These are phyloP conservation scores for Sporisorium scitamineum DNA, from an alignment of 1,284 basidiomycete species.

Conservation along the genomic window DNA sequence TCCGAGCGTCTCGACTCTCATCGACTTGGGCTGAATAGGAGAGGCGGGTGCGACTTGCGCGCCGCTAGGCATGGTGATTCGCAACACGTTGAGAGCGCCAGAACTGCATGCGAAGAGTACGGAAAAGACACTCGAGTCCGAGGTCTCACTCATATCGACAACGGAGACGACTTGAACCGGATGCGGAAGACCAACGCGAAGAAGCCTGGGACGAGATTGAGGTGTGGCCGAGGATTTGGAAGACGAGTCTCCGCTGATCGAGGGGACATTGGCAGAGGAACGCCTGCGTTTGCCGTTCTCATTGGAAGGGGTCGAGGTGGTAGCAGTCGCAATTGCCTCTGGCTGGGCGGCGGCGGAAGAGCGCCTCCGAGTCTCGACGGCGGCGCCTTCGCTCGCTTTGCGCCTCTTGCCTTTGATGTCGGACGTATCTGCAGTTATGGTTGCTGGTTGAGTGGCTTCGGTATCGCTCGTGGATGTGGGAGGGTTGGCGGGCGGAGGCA, in stretches of 20 bases:
- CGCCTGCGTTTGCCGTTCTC: conserved; percentile 57
- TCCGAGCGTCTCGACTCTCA: conserved; percentile 46
- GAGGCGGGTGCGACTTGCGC: not conserved
- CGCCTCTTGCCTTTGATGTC: conserved; percentile 51
- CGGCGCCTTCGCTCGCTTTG: conserved; percentile 47
- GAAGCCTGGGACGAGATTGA: conserved; percentile 26
- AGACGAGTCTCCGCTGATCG: conserved; percentile 11
- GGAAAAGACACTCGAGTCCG: conserved; percentile 12
- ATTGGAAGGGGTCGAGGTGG: conserved; percentile 32
- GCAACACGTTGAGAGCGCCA: conserved; percentile 41
- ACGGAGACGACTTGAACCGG: conserved; percentile 56
- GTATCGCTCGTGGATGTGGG: not conserved
- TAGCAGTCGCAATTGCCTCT: conserved; percentile 2
- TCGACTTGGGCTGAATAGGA: conserved; percentile 17
- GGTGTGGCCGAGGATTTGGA: conserved; percentile 7
- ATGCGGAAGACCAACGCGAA: conserved; percentile 41
- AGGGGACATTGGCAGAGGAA: conserved; percentile 33
- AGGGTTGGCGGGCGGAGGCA: conserved; percentile 51
- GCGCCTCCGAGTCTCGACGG: conserved; percentile 20
- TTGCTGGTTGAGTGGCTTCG: not conserved
- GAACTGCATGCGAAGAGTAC: conserved; percentile 51
- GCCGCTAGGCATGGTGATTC: conserved; percentile 27
- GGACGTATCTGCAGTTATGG: conserved; percentile 3
- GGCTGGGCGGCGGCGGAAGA: conserved; percentile 17
- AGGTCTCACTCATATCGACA: conserved; percentile 27